phyloP scores from a whole-genome alignment of 2,329 filamentous ascomycete genomes.

The Fusarium caatingaense region DNA sequence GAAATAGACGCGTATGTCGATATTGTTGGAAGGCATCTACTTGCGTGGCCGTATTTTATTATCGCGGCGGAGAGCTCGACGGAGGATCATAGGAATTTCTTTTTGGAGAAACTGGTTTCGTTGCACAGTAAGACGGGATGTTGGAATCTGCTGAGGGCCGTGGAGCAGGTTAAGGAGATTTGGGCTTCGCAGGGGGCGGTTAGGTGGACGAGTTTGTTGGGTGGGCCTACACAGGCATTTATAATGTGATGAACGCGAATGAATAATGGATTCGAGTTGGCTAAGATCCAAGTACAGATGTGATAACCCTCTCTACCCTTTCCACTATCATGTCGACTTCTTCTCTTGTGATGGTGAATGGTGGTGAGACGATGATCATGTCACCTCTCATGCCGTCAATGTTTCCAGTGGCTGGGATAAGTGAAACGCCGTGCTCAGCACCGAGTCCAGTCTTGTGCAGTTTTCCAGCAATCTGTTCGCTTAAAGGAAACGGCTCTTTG shows the following conservation, averaged over 20 bases:
- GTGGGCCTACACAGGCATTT: slow-evolving; percentile 39
- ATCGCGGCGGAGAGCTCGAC: slow-evolving; percentile 40
- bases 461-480: slow-evolving; percentile 16
- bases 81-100: slow-evolving; percentile 33
- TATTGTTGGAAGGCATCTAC: slow-evolving; percentile 33
- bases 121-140: slow-evolving; percentile 33
- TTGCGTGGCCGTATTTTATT: slow-evolving; percentile 42
- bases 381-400: slow-evolving; percentile 22
- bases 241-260: slow-evolving; percentile 28
- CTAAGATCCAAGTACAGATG: slow-evolving; percentile 14
- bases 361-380: slow-evolving; percentile 30
- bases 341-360: slow-evolving; percentile 21
- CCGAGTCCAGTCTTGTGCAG: slow-evolving; percentile 16
- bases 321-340: slow-evolving; percentile 12
- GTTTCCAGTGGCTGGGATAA: slow-evolving; percentile 22
- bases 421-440: slow-evolving; percentile 1
- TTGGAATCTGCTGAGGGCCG: slow-evolving; percentile 38
- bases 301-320: slow-evolving; percentile 15
- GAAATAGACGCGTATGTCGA: slow-evolving; percentile 37
- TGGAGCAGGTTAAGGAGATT: slow-evolving; percentile 41
- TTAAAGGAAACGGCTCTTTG: slow-evolving; percentile 6
- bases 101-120: slow-evolving; percentile 33
- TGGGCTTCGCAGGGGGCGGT: slow-evolving; percentile 42
- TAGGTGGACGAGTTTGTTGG: slow-evolving; percentile 39
- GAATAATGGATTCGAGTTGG: too few species aligned